Percentiles rank a stretch among this genome's conserved stretches.
phyloP scores from a whole-genome alignment of 139 green algal genomes.

The Chlorella ohadii region DNA sequence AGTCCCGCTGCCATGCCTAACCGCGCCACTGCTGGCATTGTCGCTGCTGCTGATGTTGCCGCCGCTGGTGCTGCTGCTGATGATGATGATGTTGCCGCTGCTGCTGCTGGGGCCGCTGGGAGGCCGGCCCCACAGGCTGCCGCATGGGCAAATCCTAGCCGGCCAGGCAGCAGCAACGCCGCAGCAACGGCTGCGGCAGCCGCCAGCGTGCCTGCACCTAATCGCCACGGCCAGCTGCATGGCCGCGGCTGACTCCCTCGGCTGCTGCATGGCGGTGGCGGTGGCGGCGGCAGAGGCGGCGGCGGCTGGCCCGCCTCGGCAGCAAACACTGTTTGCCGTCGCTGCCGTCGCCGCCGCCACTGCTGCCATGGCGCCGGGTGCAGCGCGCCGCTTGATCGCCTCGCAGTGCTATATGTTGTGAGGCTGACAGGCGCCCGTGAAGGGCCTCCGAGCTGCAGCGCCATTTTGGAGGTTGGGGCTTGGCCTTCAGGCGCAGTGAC shows the following conservation, averaged over 20 bases:
- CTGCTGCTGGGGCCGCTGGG: background rate
- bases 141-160: too few species aligned
- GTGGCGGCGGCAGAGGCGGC: background rate
- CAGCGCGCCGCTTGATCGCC: background rate
- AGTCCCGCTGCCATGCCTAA: background rate
- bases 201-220: too few species aligned
- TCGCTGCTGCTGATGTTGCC: background rate
- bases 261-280: background rate
- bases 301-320: background rate
- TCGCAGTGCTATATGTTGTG: too few species aligned
- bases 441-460: too few species aligned
- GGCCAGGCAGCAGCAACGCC: too few species aligned
- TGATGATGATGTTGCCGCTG: too few species aligned
- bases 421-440: too few species aligned
- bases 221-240: too few species aligned
- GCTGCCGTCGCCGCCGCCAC: background rate
- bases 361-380: background rate
- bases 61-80: background rate
- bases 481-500: too few species aligned
- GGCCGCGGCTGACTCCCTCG: background rate
- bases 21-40: too few species aligned
- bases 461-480: too few species aligned
- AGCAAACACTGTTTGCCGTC: background rate
- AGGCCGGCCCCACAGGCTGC: background rate
- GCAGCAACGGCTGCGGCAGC: too few species aligned